Percentiles rank a stretch among this genome's conserved stretches.
Conservation (phyloP, 352 stramenopile species). For the Pythium plurisporium region DNA sequence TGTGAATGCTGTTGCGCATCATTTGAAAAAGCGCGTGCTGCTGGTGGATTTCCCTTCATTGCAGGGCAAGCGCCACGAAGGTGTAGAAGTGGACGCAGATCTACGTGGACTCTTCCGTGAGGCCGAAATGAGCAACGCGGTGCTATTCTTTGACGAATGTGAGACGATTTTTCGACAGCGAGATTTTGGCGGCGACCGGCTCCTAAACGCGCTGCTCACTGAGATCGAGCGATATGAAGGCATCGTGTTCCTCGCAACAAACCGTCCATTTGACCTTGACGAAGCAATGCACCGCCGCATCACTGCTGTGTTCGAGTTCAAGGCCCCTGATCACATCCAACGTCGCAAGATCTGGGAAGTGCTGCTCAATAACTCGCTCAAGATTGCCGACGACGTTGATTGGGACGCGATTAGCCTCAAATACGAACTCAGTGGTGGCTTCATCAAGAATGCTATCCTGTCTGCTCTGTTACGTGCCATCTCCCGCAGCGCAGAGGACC, state of each 20-base stretch:
- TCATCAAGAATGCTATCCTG: slow-evolving; percentile 90
- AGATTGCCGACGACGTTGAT: slow-evolving; percentile 64
- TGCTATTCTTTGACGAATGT: slow-evolving; percentile 89
- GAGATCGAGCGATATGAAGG: slow-evolving; percentile 88
- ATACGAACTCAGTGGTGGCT: slow-evolving; percentile 86
- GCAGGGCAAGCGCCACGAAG: slow-evolving; percentile 74
- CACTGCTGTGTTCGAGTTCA: slow-evolving; percentile 87
- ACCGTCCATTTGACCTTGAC: slow-evolving; percentile 85
- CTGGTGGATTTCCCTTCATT: slow-evolving; percentile 86
- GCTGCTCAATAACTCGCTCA: slow-evolving; percentile 45
- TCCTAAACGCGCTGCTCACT: slow-evolving; percentile 80
- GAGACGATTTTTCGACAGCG: slow-evolving; percentile 87
- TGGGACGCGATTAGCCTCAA: slow-evolving; percentile 82
- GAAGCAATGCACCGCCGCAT: slow-evolving; percentile 90
- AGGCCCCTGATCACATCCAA: slow-evolving; percentile 78
- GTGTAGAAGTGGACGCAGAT: slow-evolving; percentile 73
- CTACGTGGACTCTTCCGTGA: slow-evolving; percentile 82
- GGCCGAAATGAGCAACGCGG: slow-evolving; percentile 86
- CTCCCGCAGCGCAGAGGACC: slow-evolving; percentile 41
- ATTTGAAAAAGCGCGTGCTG: slow-evolving; percentile 84
- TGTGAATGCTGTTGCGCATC: slow-evolving; percentile 81
- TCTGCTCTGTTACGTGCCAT: slow-evolving; percentile 80
- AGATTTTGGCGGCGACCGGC: slow-evolving; percentile 68
- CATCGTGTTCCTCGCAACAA: slow-evolving; percentile 88
- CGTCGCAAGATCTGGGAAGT: slow-evolving; percentile 84